A percentile compares a stretch with the other conserved stretches of the same genome.
Conservation (phyloP, 2,329 filamentous ascomycete genomes). For the Fonsecaea multimorphosa region DNA sequence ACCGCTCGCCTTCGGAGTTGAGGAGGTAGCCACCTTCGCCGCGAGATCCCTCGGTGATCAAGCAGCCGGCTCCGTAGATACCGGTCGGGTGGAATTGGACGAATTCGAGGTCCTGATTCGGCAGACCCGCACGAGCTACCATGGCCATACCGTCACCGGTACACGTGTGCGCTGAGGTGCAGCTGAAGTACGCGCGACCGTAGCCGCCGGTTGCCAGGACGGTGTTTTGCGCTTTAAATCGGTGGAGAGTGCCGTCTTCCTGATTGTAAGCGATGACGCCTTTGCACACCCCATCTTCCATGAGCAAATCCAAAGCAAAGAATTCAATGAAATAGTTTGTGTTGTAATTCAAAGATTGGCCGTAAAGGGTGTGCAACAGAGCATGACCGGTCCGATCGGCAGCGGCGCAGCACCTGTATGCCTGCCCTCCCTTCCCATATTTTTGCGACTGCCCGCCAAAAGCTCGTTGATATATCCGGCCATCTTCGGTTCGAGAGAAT, state of each 20-base stretch:
- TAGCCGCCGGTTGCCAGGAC: constrained; percentile 97
- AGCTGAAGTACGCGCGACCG: constrained; percentile 97
- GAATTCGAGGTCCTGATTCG: constrained; percentile 99
- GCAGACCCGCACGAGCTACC: constrained; percentile 95
- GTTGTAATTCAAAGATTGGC: constrained; percentile 94
- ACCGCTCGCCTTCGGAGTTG: constrained; percentile 97
- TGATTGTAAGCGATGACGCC: constrained; percentile 98
- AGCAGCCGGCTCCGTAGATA: constrained; percentile 96
- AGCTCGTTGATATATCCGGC: constrained; percentile 97
- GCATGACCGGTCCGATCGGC: constrained; percentile 97
- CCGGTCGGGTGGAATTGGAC: constrained; percentile 99
- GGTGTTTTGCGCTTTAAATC: constrained; percentile 95
- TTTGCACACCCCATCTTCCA: constrained; percentile 96
- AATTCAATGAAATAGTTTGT: constrained; percentile 99
- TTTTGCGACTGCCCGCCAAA: constrained; percentile 97
- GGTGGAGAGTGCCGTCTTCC: constrained; percentile 96
- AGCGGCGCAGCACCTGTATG: constrained; percentile 94
- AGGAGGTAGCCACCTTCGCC: constrained; percentile 98
- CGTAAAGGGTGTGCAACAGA: constrained; percentile 96
- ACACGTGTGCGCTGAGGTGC: constrained; percentile 96
- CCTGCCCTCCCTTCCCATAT: constrained; percentile 95
- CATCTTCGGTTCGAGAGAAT: constrained; percentile 90
- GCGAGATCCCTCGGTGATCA: constrained; percentile 97
- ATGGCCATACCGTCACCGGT: constrained; percentile 99
- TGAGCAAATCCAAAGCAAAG: constrained; percentile 95